These are phyloP conservation scores for Phalaenopsis equestris DNA, from an alignment of 106 monocot species.

Conservation along the genomic window DNA sequence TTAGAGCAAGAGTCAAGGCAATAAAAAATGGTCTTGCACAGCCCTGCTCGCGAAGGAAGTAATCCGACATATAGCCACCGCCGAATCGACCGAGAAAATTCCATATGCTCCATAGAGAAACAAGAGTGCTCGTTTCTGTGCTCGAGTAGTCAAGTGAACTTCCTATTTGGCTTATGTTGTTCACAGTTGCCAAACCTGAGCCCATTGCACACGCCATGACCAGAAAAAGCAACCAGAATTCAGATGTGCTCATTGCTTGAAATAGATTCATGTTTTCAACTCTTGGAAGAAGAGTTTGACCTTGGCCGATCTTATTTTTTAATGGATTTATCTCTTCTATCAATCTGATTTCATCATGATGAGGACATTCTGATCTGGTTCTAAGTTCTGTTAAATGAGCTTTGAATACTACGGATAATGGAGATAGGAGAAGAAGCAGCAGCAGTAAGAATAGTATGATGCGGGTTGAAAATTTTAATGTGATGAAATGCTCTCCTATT, in stretches of 20 bases:
- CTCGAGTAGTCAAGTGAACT: constrained; percentile 52
- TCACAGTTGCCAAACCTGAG: constrained; percentile 85
- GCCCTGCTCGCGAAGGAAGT: constrained; percentile 41
- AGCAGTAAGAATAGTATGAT: constrained; percentile 32
- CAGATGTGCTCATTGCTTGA: constrained; percentile 39
- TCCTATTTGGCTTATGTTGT: constrained; percentile 86
- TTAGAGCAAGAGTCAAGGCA: constrained; percentile 41
- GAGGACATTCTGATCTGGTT: constrained; percentile 5
- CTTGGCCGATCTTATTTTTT: neutral
- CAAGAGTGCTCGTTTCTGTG: constrained; percentile 41
- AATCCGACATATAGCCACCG: constrained; percentile 65
- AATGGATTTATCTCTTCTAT: constrained; percentile 11
- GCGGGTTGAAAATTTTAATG: constrained; percentile 14
- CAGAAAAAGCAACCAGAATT: constrained; percentile 85
- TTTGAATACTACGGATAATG: constrained; percentile 27
- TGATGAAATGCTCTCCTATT: constrained; percentile 41
- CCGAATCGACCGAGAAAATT: constrained; percentile 85
- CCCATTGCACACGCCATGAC: constrained; percentile 92
- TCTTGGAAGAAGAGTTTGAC: neutral
- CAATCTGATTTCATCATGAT: constrained; percentile 23
- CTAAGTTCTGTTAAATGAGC: constrained; percentile 17
- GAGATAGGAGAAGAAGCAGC: constrained; percentile 51
- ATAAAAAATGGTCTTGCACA: constrained; percentile 66
- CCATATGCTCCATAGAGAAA: constrained; percentile 97
- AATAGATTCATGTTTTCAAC: constrained; percentile 41